A percentile compares a stretch with the other conserved stretches of the same genome.
phyloP scores from a whole-genome alignment of 345 rosid genomes.

The Cochlearia excelsa region DNA sequence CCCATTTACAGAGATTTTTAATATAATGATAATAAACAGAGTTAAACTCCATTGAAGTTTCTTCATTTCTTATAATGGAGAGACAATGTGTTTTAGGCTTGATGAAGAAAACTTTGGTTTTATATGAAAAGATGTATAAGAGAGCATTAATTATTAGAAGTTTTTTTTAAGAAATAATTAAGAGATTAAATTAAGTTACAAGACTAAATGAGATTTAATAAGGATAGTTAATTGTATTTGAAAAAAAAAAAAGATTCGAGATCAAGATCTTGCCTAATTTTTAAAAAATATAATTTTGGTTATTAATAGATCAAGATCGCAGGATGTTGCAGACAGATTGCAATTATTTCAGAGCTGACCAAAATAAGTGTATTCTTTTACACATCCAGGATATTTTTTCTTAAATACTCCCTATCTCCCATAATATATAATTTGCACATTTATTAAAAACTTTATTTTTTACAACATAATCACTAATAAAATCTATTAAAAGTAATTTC shows the following conservation, averaged over 20 bases:
- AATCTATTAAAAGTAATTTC: no score
- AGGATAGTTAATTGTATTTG: constrained; percentile 24
- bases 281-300: constrained; percentile 8
- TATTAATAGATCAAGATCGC: constrained; percentile 27
- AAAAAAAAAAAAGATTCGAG: constrained; percentile 31
- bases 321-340: constrained; percentile 33
- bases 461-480: no score
- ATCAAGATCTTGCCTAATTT: constrained; percentile 33
- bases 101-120: constrained; percentile 12
- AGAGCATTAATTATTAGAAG: constrained; percentile 19
- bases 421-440: no score
- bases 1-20: constrained; percentile 17
- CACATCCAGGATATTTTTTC: not conserved
- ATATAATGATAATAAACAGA: constrained; percentile 30
- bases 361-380: constrained; percentile 17
- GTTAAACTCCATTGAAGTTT: constrained; percentile 35
- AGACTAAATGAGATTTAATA: not conserved
- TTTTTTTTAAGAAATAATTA: not conserved
- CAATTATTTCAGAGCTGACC: constrained; percentile 24
- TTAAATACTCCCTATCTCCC: no score
- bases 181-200: not conserved
- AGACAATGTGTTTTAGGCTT: constrained; percentile 14
- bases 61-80: constrained; percentile 18
- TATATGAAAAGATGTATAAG: constrained; percentile 5
- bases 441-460: no score